Evolutionary conservation across 2,329 filamentous ascomycete genomes (phyloP).

Genomic region (Penicillium hesseltinei): DNA sequence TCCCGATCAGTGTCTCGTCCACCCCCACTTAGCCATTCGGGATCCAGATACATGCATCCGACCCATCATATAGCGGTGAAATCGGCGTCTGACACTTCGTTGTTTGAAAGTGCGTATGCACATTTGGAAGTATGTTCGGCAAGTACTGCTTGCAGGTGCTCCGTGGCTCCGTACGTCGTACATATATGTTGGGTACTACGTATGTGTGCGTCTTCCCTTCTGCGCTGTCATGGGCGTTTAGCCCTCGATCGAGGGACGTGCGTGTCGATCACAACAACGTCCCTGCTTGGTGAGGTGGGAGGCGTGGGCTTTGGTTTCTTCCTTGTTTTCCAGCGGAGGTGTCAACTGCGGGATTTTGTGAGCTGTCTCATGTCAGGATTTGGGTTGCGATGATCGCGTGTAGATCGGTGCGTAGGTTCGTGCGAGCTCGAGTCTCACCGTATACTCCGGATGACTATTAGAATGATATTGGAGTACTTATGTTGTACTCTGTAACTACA

Average conservation of each 20-base stretch:
- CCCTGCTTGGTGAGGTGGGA: not conserved
- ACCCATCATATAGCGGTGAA: constrained; percentile 37
- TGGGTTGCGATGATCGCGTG: constrained; percentile 15
- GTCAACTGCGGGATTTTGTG: constrained; percentile 18
- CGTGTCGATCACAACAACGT: not conserved
- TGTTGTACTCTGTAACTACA: not conserved
- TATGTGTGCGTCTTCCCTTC: not conserved
- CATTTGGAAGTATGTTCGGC: not conserved
- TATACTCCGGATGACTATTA: not conserved
- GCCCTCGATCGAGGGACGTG: not conserved
- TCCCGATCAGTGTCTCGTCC: not conserved
- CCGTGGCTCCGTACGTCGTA: not conserved
- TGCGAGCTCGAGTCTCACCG: not conserved
- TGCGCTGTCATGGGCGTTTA: not conserved
- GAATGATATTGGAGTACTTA: not conserved
- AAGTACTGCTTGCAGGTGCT: not conserved
- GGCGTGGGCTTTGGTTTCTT: not conserved
- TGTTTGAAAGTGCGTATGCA: not conserved
- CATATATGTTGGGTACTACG: not conserved
- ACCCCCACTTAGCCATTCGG: not conserved
- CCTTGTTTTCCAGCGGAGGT: constrained; percentile 8
- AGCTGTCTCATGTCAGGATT: constrained; percentile 25
- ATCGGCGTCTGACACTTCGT: not conserved
- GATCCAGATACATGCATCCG: constrained; percentile 9
- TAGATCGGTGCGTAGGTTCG: not conserved